Base-by-base conservation (phyloP, 176 grass and related monocot genomes). In the Oryza glumipatula region DNA sequence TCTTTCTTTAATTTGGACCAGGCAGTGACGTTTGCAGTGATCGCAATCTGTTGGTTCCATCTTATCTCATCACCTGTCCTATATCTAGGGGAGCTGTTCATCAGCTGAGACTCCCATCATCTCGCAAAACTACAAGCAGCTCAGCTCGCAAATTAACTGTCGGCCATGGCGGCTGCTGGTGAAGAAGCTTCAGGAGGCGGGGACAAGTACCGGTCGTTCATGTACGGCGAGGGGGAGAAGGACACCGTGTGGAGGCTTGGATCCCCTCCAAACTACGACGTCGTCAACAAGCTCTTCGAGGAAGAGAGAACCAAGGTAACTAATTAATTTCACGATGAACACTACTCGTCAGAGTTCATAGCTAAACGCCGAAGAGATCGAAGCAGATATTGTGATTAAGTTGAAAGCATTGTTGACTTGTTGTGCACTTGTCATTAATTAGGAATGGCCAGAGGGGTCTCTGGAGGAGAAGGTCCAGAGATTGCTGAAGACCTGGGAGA, bases 201-300 rank as follows among this genome's bases (percentile, higher is more conserved):
- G 6, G 94, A 97, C 51, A 90, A 90, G 74, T 97, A 97, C 80
- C 86, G 91, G 3, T 88, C 88, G 14, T 94, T 88, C 86, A 87
- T 97, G 14, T 79, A 92, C 11, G 90, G 92, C 28, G 94, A 94
- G 63, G 52, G 88, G 24, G 94, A 97, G 80, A 76, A 68, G 72
- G 44, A 88, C 72, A 94, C 94, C 3, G 77, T 83, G 64, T 97
- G 92, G 94, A 86, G 88, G 64, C 17, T 21, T 4, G 94, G 94
- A 44, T 80, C 66, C 54, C 94, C 92, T 17, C 94, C 94, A n/a
- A 94, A 89, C 73, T 97, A 87, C 79, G 92, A 90, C 75, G 1
- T 69, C 54, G 94, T 94, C 16, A 88, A 97, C 89, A 92, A 89
- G 83, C 92, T 97, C 35, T 97, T 97, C 67, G 92, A 97, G 76